A percentile compares a stretch with the other conserved stretches of the same genome.
These are phyloP conservation scores for Quercus variabilis DNA, from an alignment of 306 rosid genomes.

Conservation along the genomic window DNA sequence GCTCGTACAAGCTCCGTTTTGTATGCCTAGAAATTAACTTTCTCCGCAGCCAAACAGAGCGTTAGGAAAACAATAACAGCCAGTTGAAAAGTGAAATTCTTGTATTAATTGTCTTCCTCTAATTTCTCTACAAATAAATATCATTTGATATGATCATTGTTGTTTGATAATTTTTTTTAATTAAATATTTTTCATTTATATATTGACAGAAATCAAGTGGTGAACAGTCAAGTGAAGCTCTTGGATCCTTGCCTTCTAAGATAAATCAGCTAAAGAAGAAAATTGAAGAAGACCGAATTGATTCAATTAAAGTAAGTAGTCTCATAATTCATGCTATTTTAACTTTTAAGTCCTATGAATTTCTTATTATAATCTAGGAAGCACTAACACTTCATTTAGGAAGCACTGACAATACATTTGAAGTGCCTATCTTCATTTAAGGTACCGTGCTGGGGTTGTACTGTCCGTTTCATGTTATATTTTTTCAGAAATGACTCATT, in stretches of 20 bases:
- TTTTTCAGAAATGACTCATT: too few species aligned
- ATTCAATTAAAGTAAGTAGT: conserved; percentile 54
- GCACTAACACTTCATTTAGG: too few species aligned
- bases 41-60: neutral
- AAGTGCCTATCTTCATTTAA: too few species aligned
- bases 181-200: neutral
- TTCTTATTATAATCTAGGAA: too few species aligned
- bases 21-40: neutral
- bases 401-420: too few species aligned
- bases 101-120: neutral
- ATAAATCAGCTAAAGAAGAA: conserved; percentile 68
- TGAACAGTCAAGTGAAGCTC: conserved; percentile 37
- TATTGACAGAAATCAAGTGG: conserved; percentile 40
- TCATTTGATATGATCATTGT: neutral
- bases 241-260: conserved; percentile 50
- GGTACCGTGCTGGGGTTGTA: too few species aligned
- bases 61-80: neutral
- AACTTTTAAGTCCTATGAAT: too few species aligned
- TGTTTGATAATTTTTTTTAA: neutral
- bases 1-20: neutral
- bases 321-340: neutral
- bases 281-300: conserved; percentile 72
- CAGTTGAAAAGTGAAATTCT: neutral
- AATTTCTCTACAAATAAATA: neutral
- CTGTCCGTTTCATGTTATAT: too few species aligned